Evolutionary conservation across 75 land plant species (phyloP).

Genomic region (Larix kaempferi): DNA sequence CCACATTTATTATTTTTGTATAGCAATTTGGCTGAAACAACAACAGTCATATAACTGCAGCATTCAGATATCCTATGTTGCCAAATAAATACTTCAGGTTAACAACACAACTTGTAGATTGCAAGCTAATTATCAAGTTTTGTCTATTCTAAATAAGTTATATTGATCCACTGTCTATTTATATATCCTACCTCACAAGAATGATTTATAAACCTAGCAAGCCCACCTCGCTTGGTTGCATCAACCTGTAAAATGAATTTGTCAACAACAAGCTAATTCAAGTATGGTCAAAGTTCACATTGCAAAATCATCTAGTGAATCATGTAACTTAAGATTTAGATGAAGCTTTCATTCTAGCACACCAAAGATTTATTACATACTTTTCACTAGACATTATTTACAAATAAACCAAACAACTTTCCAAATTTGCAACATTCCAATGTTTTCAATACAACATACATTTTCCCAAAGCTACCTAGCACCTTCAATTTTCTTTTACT

Average conservation of each 20-base stretch:
- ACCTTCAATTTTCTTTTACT: background rate
- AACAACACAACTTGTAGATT: background rate
- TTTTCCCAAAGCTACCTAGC: background rate
- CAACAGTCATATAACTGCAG: background rate
- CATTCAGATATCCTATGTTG: too few relatives aligned
- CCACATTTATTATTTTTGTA: conserved; percentile 87
- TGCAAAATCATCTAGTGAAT: background rate
- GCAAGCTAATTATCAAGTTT: background rate
- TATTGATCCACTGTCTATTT: background rate
- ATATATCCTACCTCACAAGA: conserved; percentile 81
- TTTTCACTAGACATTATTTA: background rate
- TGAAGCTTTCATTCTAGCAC: background rate
- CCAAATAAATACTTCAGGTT: background rate
- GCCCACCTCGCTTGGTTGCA: conserved; percentile 94
- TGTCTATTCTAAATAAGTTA: background rate
- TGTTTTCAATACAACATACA: background rate
- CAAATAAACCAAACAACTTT: too few relatives aligned
- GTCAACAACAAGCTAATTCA: too few relatives aligned
- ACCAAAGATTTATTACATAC: background rate
- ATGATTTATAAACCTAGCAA: conserved; percentile 97
- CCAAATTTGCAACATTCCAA: background rate
- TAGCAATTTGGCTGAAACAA: conserved; percentile 91
- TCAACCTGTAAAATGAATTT: conserved; percentile 59
- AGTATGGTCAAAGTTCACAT: background rate
- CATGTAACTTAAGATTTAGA: background rate